phyloP scores from a whole-genome alignment of 495 filamentous ascomycete genomes.

The Hypoxylon lenormandii region DNA sequence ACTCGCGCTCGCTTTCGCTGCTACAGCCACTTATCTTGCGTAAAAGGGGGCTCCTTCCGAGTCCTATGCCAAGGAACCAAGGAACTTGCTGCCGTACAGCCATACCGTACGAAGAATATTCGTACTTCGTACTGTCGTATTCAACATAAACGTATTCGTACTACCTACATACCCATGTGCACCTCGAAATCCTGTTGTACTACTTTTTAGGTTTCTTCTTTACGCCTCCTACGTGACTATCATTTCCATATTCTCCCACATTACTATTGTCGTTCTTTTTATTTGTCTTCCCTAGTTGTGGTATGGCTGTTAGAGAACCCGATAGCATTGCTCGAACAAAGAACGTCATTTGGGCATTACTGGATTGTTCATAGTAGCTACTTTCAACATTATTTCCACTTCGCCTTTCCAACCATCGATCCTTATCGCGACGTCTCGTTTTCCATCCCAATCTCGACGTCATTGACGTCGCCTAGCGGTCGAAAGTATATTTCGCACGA shows the following conservation, averaged over 20 bases:
- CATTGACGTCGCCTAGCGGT: neutral
- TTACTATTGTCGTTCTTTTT: constrained; percentile 7
- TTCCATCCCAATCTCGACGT: neutral
- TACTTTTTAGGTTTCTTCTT: constrained; percentile 23
- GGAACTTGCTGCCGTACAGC: too few species aligned
- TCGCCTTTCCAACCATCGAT: constrained; percentile 2
- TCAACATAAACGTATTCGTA: neutral
- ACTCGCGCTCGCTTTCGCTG: constrained; percentile 7
- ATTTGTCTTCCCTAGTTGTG: constrained; percentile 6
- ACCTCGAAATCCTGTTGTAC: constrained; percentile 28
- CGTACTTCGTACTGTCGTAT: constrained; percentile 8
- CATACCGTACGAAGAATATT: neutral
- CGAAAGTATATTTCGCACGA: constrained; percentile 6
- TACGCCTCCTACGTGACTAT: constrained; percentile 11
- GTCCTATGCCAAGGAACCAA: constrained; percentile 37
- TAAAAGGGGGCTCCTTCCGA: constrained; percentile 6
- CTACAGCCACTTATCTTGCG: constrained; percentile 22
- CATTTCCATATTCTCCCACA: neutral
- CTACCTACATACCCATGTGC: neutral
- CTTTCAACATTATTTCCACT: neutral
- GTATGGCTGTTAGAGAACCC: constrained; percentile 6
- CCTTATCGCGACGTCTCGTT: constrained; percentile 3
- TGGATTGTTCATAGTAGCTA: constrained; percentile 11
- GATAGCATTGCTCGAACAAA: constrained; percentile 17
- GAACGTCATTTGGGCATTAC: constrained; percentile 1